Evolutionary conservation across 1,284 basidiomycete species (phyloP).

Genomic region (Neolentinus lepideus): DNA sequence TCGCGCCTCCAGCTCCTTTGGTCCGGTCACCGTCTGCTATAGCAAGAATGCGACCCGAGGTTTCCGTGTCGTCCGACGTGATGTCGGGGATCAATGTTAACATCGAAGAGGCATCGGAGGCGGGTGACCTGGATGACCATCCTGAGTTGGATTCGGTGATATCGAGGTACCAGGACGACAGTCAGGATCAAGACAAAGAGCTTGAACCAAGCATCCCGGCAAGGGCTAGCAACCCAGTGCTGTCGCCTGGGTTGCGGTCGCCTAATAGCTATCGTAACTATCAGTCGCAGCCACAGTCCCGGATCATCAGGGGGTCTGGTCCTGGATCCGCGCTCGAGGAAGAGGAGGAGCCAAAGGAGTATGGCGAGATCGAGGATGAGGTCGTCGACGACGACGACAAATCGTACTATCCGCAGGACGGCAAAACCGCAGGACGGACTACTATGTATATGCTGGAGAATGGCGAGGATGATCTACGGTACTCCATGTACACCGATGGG

Average conservation of each 20-base stretch:
- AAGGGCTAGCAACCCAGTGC: neutral
- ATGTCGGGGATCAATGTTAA: neutral
- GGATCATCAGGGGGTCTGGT: neutral
- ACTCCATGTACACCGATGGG: slow-evolving; percentile 32
- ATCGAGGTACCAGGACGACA: neutral
- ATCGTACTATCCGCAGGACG: slow-evolving; percentile 15
- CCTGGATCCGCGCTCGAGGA: neutral
- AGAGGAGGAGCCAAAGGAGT: neutral
- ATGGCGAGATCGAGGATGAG: slow-evolving; percentile 3
- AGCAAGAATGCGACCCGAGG: neutral
- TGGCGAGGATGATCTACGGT: slow-evolving; percentile 17
- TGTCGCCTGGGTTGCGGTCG: neutral
- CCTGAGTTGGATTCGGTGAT: neutral
- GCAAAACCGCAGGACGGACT: slow-evolving; percentile 12
- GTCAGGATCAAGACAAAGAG: neutral
- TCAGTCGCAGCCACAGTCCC: neutral
- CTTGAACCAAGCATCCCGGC: neutral
- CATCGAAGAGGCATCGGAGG: neutral
- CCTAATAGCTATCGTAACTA: neutral
- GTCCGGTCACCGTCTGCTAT: neutral
- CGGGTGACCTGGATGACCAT: neutral
- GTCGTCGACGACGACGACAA: slow-evolving; percentile 12
- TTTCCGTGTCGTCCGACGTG: neutral
- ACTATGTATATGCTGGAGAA: slow-evolving; percentile 15
- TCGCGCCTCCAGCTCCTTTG: neutral